A percentile compares a stretch with the other conserved stretches of the same genome.
These are phyloP conservation scores for Sphaerobolus stellatus DNA, from an alignment of 1,284 basidiomycete genomes.

Conservation along the genomic window DNA sequence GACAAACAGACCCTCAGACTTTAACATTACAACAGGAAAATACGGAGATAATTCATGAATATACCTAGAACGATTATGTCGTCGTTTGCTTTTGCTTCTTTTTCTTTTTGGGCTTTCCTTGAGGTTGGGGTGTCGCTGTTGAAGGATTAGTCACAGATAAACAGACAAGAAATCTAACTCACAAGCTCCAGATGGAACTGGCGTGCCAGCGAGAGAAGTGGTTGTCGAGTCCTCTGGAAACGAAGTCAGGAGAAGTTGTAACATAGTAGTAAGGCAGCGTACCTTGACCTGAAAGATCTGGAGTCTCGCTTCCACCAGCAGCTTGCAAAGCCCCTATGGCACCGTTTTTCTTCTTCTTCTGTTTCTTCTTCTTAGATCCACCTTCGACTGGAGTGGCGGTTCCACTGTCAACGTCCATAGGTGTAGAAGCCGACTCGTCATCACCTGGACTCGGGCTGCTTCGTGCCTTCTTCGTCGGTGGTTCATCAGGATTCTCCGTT, in stretches of 20 bases:
- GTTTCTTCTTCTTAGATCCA: neutral
- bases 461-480: neutral
- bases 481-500: neutral
- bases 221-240: neutral
- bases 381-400: neutral
- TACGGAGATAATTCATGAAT: too few relatives aligned
- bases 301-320: neutral
- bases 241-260: neutral
- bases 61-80: too few relatives aligned
- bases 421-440: neutral
- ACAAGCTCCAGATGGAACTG: neutral
- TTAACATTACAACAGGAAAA: too few relatives aligned
- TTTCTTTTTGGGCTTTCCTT: constrained; percentile 5
- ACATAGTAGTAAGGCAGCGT: neutral
- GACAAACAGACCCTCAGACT: too few relatives aligned
- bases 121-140: neutral
- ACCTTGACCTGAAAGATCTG: neutral
- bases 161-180: neutral
- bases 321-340: neutral
- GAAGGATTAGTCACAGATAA: neutral
- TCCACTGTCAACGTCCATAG: neutral
- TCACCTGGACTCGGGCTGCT: neutral
- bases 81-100: constrained; percentile 1
- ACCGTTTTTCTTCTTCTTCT: neutral
- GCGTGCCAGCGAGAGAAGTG: neutral